phyloP scores from a whole-genome alignment of 2,329 filamentous ascomycete species.

The Aspergillus pseudoviridinutans region DNA sequence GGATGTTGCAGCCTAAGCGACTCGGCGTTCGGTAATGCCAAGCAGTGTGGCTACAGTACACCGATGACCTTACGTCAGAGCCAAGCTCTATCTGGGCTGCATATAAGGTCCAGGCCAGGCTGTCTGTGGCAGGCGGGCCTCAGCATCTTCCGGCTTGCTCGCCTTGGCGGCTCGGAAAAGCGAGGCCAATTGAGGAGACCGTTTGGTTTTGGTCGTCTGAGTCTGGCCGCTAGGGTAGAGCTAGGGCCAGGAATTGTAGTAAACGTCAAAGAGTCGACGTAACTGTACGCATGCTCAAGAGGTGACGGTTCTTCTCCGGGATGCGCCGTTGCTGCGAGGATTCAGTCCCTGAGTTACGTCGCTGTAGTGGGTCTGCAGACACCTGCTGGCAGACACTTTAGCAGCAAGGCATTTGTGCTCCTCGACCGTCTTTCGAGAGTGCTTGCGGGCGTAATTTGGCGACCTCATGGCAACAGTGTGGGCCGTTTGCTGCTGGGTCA shows the following conservation, averaged over 20 bases:
- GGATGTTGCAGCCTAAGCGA: neutral
- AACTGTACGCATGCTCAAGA: slow-evolving; percentile 9
- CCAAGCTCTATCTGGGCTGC: neutral
- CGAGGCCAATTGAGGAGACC: neutral
- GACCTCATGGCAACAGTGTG: slow-evolving; percentile 24
- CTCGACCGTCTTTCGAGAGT: slow-evolving; percentile 30
- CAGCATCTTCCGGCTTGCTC: neutral
- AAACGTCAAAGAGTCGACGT: neutral
- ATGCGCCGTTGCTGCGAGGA: slow-evolving; percentile 13
- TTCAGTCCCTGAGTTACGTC: slow-evolving; percentile 18
- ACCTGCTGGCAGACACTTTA: slow-evolving; percentile 17
- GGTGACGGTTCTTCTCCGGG: slow-evolving; percentile 21
- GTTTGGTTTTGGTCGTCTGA: neutral
- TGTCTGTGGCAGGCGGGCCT: neutral
- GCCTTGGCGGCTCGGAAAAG: neutral
- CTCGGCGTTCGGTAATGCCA: neutral
- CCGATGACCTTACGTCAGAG: neutral
- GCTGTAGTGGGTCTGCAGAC: slow-evolving; percentile 13
- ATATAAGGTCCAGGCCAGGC: neutral
- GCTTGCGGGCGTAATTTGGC: slow-evolving; percentile 29
- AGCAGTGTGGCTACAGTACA: neutral
- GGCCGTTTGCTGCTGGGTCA: slow-evolving; percentile 19
- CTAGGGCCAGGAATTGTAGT: neutral
- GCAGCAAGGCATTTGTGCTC: slow-evolving; percentile 25
- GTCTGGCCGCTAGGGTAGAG: neutral